These are phyloP conservation scores for Dothistroma septosporum DNA, from an alignment of 2,329 filamentous ascomycete genomes.

Conservation along the genomic window DNA sequence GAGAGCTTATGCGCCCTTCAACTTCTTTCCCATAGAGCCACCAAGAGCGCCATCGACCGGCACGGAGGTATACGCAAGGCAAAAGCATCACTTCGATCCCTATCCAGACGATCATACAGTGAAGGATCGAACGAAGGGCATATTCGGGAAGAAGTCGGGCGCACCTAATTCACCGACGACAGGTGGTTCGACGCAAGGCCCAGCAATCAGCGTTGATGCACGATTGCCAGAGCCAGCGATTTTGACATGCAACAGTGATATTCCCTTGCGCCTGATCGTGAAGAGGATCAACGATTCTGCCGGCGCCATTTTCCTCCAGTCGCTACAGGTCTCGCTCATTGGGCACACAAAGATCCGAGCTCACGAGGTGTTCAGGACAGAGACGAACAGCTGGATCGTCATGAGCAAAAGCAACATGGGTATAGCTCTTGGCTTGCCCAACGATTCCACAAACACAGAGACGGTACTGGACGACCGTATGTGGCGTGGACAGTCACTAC, in stretches of 20 bases:
- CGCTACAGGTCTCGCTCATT: conserved; percentile 76
- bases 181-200: conserved; percentile 34
- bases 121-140: conserved; percentile 52
- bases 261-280: conserved; percentile 75
- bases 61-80: conserved; percentile 79
- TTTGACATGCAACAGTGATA: conserved; percentile 79
- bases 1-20: conserved; percentile 61
- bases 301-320: conserved; percentile 70
- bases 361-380: conserved; percentile 66
- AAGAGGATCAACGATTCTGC: conserved; percentile 67
- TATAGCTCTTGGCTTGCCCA: conserved; percentile 59
- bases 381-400: conserved; percentile 72
- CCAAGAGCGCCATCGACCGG: conserved; percentile 64
- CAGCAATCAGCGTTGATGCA: conserved; percentile 71
- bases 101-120: conserved; percentile 20
- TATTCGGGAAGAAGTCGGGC: conserved; percentile 50
- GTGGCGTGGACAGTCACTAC: conserved; percentile 70
- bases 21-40: conserved; percentile 88
- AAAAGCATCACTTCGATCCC: conserved; percentile 58
- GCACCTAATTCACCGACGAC: conserved; percentile 27
- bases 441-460: conserved; percentile 55
- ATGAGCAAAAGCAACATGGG: conserved; percentile 66
- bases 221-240: conserved; percentile 83
- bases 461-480: conserved; percentile 53
- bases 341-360: conserved; percentile 76